These are phyloP conservation scores for Sporisorium reilianum DNA, from an alignment of 1,284 basidiomycete species.

Conservation along the genomic window DNA sequence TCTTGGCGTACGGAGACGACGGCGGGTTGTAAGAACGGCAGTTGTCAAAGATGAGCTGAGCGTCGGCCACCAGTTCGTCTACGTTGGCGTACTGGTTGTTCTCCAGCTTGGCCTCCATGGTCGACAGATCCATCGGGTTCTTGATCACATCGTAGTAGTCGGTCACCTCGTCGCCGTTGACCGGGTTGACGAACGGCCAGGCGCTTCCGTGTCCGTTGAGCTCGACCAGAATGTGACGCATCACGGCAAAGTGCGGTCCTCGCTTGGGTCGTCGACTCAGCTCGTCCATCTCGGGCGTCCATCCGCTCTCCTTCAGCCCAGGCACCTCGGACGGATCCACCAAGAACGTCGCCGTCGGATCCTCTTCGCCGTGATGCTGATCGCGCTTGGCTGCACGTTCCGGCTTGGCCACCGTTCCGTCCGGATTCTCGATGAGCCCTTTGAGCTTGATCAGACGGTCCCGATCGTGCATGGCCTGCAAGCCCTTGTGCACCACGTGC, in stretches of 20 bases:
- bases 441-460: slow-evolving; percentile 50
- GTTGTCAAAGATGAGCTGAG: slow-evolving; percentile 83
- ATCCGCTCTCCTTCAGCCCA: slow-evolving; percentile 79
- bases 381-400: slow-evolving; percentile 50
- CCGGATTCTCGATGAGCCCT: slow-evolving; percentile 50
- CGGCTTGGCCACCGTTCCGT: slow-evolving; percentile 48
- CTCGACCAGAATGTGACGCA: slow-evolving; percentile 87
- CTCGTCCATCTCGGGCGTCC: slow-evolving; percentile 87
- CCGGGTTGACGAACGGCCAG: slow-evolving; percentile 89
- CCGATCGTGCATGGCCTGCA: slow-evolving; percentile 81
- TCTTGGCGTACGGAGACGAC: slow-evolving; percentile 84
- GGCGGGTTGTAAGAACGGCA: slow-evolving; percentile 91
- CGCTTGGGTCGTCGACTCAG: slow-evolving; percentile 76
- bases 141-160: slow-evolving; percentile 94
- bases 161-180: slow-evolving; percentile 83
- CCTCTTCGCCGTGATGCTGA: slow-evolving; percentile 37
- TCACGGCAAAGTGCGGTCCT: slow-evolving; percentile 75
- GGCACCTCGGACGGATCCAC: slow-evolving; percentile 64
- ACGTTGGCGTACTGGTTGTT: slow-evolving; percentile 80
- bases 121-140: slow-evolving; percentile 92
- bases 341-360: slow-evolving; percentile 50
- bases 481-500: slow-evolving; percentile 85
- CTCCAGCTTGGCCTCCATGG: slow-evolving; percentile 93
- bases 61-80: slow-evolving; percentile 83
- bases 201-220: slow-evolving; percentile 83